Percentiles rank a stretch among this genome's conserved stretches.
Evolutionary conservation across 495 filamentous ascomycete species (phyloP).

Genomic region (Neurospora sp.): DNA sequence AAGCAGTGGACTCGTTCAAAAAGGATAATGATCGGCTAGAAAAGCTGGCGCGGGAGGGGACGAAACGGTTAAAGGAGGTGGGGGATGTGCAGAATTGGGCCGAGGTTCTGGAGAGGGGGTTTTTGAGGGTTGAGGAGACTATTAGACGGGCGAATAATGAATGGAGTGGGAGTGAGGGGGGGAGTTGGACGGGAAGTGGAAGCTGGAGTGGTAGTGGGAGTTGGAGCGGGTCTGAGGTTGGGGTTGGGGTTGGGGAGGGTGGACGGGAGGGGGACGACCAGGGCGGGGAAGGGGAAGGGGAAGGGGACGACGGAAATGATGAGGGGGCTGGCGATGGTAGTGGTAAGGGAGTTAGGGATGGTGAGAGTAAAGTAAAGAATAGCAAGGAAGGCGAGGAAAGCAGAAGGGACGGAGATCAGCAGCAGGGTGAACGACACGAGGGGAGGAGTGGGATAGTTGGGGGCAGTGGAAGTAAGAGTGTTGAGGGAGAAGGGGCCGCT

Average conservation of each 20-base stretch:
- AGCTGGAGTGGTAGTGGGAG: constrained; percentile 11
- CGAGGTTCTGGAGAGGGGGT: constrained; percentile 87
- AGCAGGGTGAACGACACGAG: neutral
- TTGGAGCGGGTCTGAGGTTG: constrained; percentile 18
- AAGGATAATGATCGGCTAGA: constrained; percentile 63
- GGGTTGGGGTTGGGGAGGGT: constrained; percentile 2
- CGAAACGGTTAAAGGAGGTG: constrained; percentile 75
- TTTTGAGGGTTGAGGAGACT: constrained; percentile 81
- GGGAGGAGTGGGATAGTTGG: neutral
- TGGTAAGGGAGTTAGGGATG: neutral
- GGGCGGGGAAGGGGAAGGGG: too few species aligned
- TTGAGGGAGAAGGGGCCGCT: neutral
- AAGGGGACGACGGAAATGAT: constrained; percentile 6
- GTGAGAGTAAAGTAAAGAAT: neutral
- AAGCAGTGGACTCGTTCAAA: constrained; percentile 53
- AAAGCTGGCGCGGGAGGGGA: constrained; percentile 56
- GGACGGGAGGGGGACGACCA: neutral
- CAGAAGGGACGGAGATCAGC: neutral
- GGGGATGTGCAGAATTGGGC: constrained; percentile 98
- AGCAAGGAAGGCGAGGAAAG: neutral
- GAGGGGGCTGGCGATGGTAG: neutral
- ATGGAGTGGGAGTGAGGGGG: neutral
- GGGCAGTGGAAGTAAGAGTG: neutral
- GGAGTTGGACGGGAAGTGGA: constrained; percentile 14
- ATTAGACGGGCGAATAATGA: constrained; percentile 46